Percentiles rank a stretch among this genome's conserved stretches.
Conservation (phyloP, 352 stramenopile genomes). For the Globisporangium nunn region DNA sequence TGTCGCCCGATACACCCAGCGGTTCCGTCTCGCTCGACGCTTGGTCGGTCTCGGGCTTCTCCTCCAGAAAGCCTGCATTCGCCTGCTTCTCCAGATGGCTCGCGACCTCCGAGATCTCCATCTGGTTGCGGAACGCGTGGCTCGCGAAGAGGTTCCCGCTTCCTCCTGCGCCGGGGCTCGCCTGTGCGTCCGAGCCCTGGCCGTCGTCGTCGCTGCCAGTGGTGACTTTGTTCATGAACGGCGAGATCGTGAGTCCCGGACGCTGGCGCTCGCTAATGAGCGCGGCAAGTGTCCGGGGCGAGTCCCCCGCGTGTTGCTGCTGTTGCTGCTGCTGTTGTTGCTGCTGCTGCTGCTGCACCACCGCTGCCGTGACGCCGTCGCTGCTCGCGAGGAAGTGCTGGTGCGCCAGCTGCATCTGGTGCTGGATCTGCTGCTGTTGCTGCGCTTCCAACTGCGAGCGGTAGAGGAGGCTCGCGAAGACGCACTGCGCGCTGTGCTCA, state of each 20-base stretch:
- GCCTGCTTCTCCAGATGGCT: conserved; percentile 3
- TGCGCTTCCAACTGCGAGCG: conserved; percentile 41
- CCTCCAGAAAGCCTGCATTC: conserved; percentile 26
- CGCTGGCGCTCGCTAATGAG: conserved; percentile 30
- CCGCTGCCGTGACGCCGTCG: not conserved
- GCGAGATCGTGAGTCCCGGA: conserved; percentile 55
- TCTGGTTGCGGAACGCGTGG: conserved; percentile 63
- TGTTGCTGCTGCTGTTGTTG: conserved; percentile 9
- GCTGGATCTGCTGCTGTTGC: conserved; percentile 28
- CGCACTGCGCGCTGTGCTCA: conserved; percentile 52
- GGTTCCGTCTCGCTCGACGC: not conserved
- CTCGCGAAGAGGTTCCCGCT: conserved; percentile 64
- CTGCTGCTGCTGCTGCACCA: not conserved
- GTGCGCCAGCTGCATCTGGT: conserved; percentile 31
- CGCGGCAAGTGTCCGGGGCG: conserved; percentile 29
- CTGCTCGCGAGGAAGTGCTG: conserved; percentile 22
- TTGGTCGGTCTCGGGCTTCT: conserved; percentile 24
- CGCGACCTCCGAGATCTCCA: conserved; percentile 35
- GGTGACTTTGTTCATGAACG: conserved; percentile 67
- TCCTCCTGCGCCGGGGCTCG: conserved; percentile 10
- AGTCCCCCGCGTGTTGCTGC: conserved; percentile 6
- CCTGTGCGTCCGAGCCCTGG: conserved; percentile 5
- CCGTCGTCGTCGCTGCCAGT: conserved; percentile 20
- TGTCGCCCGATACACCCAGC: not conserved
- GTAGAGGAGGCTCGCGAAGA: conserved; percentile 43